A percentile compares a stretch with the other conserved stretches of the same genome.
Evolutionary conservation across 331 rosid genomes (phyloP).

Genomic region (Acacia concinna): DNA sequence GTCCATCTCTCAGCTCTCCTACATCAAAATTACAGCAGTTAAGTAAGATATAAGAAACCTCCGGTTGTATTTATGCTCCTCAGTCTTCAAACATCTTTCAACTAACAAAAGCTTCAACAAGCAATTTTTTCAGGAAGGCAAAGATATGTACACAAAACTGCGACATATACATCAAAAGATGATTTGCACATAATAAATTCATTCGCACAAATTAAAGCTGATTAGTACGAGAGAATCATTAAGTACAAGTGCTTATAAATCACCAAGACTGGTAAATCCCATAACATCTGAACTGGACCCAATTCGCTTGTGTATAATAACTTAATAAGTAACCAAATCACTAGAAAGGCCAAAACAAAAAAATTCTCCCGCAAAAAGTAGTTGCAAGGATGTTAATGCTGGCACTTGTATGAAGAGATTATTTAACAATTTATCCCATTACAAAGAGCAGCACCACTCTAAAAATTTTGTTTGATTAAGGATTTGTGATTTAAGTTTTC

Average conservation of each 20-base stretch:
- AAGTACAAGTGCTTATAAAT: constrained; percentile 21
- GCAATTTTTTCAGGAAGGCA: constrained; percentile 12
- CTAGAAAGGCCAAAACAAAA: background rate
- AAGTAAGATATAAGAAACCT: constrained; percentile 8
- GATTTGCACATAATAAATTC: constrained; percentile 9
- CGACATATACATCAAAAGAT: constrained; percentile 22
- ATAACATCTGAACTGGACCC: constrained; percentile 13
- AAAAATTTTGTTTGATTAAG: background rate
- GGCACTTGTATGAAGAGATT: background rate
- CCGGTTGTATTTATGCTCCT: constrained; percentile 27
- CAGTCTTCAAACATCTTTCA: constrained; percentile 28
- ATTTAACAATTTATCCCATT: constrained; percentile 14
- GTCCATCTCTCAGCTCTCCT: constrained; percentile 83
- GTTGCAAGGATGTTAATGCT: constrained; percentile 1
- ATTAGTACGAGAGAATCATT: constrained; percentile 18
- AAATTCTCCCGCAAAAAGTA: background rate
- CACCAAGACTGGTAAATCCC: background rate
- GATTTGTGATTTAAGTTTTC: constrained; percentile 21
- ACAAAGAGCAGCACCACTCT: constrained; percentile 14
- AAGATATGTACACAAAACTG: background rate
- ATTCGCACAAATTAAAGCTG: constrained; percentile 15
- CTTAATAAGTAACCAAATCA: constrained; percentile 17
- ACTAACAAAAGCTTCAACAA: constrained; percentile 21
- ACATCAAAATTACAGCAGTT: constrained; percentile 32
- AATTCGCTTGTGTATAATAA: background rate